Conservation (phyloP, 2,329 filamentous ascomycete species). For the Arthrinium puccinioides region DNA sequence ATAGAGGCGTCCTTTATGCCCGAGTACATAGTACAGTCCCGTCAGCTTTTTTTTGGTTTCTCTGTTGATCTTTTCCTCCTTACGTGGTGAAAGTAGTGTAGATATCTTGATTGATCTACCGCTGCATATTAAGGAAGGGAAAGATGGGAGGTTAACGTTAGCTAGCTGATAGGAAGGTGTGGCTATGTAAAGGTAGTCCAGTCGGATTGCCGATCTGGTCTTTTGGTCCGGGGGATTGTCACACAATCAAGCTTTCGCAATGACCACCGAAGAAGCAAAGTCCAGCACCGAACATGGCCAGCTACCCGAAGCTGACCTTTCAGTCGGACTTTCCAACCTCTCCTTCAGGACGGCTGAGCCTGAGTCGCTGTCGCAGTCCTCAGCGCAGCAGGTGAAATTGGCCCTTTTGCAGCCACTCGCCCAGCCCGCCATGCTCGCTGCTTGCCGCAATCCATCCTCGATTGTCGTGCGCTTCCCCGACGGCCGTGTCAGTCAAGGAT, state of each 20-base stretch:
- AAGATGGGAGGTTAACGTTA: no score
- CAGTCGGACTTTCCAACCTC: neutral
- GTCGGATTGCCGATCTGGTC: no score
- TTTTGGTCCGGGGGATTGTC: neutral
- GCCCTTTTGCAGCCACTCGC: neutral
- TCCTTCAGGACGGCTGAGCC: neutral
- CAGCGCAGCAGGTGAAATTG: neutral
- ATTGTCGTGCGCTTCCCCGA: neutral
- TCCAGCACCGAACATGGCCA: neutral
- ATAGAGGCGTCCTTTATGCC: constrained; percentile 6
- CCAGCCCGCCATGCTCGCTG: neutral
- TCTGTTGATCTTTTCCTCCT: constrained; percentile 1
- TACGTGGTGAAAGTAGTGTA: no score
- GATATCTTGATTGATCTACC: no score
- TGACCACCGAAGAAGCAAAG: neutral
- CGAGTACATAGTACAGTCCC: constrained; percentile 8
- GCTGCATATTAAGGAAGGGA: no score
- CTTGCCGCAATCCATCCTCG: neutral
- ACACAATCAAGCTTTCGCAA: neutral
- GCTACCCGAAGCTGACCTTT: neutral
- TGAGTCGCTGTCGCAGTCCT: neutral
- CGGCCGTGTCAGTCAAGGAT: neutral
- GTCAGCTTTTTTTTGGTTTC: neutral
- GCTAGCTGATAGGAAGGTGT: no score
- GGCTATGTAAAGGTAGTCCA: no score